Conservation (phyloP, 176 grass and related monocot species). For the Typha latifolia region DNA sequence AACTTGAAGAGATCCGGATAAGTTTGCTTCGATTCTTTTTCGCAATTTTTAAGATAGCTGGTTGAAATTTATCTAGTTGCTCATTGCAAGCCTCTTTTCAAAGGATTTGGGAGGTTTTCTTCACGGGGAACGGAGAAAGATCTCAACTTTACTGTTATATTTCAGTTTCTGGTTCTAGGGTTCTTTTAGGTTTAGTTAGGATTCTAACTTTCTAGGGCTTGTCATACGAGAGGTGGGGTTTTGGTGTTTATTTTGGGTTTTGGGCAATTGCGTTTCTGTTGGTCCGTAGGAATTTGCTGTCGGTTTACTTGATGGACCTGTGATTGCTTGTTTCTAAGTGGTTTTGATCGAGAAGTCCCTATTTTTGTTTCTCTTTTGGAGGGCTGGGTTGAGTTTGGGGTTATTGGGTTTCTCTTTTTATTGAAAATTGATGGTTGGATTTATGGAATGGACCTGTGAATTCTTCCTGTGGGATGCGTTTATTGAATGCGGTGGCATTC, state of each 20-base stretch:
- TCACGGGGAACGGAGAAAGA: neutral
- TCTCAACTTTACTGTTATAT: neutral
- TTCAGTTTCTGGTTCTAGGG: neutral
- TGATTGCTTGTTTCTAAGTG: neutral
- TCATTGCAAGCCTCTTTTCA: neutral
- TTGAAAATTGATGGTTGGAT: constrained; percentile 58
- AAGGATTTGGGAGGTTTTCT: neutral
- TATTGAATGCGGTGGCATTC: constrained; percentile 91
- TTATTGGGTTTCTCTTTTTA: neutral
- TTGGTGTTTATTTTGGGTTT: neutral
- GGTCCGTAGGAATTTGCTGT: neutral
- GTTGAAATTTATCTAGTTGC: neutral
- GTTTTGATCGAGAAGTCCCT: neutral
- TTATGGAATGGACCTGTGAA: constrained; percentile 74
- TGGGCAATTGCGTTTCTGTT: neutral
- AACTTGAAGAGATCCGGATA: neutral
- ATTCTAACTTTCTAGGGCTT: neutral
- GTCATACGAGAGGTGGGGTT: neutral
- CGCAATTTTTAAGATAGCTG: neutral
- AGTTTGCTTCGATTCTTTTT: neutral
- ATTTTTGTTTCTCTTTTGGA: constrained; percentile 9
- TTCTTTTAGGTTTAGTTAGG: neutral
- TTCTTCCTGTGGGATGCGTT: constrained; percentile 90
- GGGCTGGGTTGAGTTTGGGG: constrained; percentile 6
- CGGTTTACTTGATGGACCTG: neutral